These are phyloP conservation scores for Ophiostoma tasmaniense DNA, from an alignment of 2,329 filamentous ascomycete genomes.

Conservation along the genomic window DNA sequence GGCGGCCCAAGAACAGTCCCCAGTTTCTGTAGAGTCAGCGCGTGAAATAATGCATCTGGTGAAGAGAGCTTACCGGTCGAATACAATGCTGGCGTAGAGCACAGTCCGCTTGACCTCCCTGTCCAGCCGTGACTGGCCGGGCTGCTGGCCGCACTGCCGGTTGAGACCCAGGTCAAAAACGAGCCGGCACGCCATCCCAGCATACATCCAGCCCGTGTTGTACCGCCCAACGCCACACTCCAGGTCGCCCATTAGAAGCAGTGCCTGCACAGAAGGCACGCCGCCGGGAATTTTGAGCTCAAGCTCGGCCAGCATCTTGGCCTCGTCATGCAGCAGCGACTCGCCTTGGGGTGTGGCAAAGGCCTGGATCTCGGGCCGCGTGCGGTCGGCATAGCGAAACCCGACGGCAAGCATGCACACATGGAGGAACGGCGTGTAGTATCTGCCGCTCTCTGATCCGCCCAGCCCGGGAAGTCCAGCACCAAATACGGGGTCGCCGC, in stretches of 20 bases:
- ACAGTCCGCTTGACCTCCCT: constrained; percentile 19
- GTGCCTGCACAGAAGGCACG: constrained; percentile 21
- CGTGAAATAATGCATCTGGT: no score
- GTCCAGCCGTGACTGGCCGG: constrained; percentile 14
- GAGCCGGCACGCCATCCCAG: constrained; percentile 19
- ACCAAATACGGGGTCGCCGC: constrained; percentile 4
- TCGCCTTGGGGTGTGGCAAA: constrained; percentile 16
- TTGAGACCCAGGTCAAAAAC: constrained; percentile 20
- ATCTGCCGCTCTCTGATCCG: not conserved
- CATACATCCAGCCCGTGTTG: constrained; percentile 20
- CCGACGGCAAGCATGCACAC: not conserved
- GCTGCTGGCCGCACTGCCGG: constrained; percentile 13
- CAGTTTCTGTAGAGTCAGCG: constrained; percentile 9
- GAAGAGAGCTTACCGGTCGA: not conserved
- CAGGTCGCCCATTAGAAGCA: constrained; percentile 18
- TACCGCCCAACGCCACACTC: constrained; percentile 21
- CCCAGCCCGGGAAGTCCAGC: constrained; percentile 13
- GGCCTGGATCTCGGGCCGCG: constrained; percentile 16
- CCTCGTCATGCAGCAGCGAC: constrained; percentile 20
- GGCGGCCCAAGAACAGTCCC: constrained; percentile 20
- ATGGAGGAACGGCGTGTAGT: not conserved
- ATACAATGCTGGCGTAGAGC: not conserved
- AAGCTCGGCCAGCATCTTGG: constrained; percentile 17
- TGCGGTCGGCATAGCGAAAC: constrained; percentile 4
- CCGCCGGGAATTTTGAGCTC: constrained; percentile 9